A percentile compares a stretch with the other conserved stretches of the same genome.
These are phyloP conservation scores for Akanthomyces muscarius DNA, from an alignment of 2,329 filamentous ascomycete genomes.

Conservation along the genomic window DNA sequence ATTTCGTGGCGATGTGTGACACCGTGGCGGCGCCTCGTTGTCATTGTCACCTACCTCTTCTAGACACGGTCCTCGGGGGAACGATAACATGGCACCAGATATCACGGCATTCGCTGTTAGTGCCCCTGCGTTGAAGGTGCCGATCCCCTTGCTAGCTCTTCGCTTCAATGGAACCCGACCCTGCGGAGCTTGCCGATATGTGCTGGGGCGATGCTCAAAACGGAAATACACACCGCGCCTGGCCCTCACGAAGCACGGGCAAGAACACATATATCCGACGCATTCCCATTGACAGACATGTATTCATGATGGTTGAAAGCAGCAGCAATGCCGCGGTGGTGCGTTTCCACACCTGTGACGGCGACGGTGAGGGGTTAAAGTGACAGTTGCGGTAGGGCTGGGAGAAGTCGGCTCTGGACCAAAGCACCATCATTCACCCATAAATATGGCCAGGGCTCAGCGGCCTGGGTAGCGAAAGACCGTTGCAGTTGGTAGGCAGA, in stretches of 20 bases:
- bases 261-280: too few relatives aligned
- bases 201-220: background rate
- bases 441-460: too few relatives aligned
- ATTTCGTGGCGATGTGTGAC: background rate
- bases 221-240: conserved; percentile 7
- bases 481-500: too few relatives aligned
- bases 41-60: background rate
- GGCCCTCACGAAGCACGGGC: background rate
- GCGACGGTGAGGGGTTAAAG: too few relatives aligned
- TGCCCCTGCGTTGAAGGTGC: background rate
- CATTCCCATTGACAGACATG: too few relatives aligned
- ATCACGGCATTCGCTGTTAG: background rate
- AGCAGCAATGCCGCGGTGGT: too few relatives aligned
- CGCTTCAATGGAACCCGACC: background rate
- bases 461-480: too few relatives aligned
- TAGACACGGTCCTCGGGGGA: background rate
- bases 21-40: conserved; percentile 1
- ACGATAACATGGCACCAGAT: background rate
- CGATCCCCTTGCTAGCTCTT: background rate
- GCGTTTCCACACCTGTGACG: too few relatives aligned
- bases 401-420: too few relatives aligned
- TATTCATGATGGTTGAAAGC: too few relatives aligned
- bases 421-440: too few relatives aligned
- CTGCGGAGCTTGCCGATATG: background rate
- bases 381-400: too few relatives aligned